Percentiles rank a stretch among this genome's conserved stretches.
Evolutionary conservation across 768 basidiomycete genomes (phyloP).

Genomic region (Termitomyces sp.): DNA sequence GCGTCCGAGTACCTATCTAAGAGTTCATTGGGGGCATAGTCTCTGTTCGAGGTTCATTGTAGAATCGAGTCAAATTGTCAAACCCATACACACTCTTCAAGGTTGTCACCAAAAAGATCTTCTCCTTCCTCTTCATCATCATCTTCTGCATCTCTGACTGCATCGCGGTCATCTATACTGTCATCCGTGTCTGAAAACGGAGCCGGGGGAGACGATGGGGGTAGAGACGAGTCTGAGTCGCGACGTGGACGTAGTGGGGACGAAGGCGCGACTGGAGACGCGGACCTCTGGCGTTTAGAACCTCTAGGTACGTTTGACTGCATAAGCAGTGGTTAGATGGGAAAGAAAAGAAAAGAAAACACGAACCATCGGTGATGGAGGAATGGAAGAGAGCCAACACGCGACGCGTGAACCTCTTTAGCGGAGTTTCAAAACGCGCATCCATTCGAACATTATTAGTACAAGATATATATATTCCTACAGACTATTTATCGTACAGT

Average conservation of each 20-base stretch:
- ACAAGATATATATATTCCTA: not conserved
- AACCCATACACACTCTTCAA: conserved; percentile 54
- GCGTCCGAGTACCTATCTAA: conserved; percentile 86
- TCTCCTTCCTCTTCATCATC: conserved; percentile 83
- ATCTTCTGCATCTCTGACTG: conserved; percentile 57
- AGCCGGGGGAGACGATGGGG: conserved; percentile 78
- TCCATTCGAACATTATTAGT: not conserved
- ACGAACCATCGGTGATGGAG: conserved; percentile 26
- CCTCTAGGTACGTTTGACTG: conserved; percentile 33
- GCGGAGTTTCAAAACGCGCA: conserved; percentile 38
- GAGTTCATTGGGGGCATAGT: conserved; percentile 78
- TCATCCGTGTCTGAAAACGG: conserved; percentile 88
- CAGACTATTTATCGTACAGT: conserved; percentile 7
- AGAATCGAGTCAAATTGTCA: conserved; percentile 5
- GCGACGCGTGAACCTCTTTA: conserved; percentile 38
- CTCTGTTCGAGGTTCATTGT: conserved; percentile 35
- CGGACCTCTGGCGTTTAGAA: conserved; percentile 58
- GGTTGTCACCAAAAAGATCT: conserved; percentile 82
- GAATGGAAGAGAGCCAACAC: conserved; percentile 19
- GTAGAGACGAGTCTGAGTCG: conserved; percentile 69
- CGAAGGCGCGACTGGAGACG: conserved; percentile 45
- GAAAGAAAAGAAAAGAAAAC: not conserved
- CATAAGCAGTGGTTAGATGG: not conserved
- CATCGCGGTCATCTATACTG: conserved; percentile 64
- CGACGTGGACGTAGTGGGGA: conserved; percentile 43